Base-by-base conservation (phyloP, 176 grass and related monocot genomes). In the Carex kokanica region DNA sequence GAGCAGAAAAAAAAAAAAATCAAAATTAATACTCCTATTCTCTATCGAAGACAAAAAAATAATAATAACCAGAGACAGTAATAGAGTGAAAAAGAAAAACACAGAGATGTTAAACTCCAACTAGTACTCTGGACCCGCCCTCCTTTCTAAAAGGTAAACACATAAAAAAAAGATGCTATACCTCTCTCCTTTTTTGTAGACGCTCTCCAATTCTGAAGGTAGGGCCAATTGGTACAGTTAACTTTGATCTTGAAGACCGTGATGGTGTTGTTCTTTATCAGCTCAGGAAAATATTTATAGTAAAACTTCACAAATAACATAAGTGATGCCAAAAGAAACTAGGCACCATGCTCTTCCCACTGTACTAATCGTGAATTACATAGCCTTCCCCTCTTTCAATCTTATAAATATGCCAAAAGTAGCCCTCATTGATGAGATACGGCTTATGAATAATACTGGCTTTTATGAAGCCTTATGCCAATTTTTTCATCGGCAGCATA, bases 131-230 rank as follows among this genome's bases (percentile, higher is more conserved):
- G n/a, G 40, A 24, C 14, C 74, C 10, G 12, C 74, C 74, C 74
- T 27, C 21, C 10, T 29, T 78, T 56, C 25, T 78, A 11, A 89
- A 81, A 0, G 13, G 56, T 54, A 78, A 87, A 10, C 20, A 83
- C 57, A 2, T 5, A 66, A 51, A 14, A 53, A 60, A 74, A 82
- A 57, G 65, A 66, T 49, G 32, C 34, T 36, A 58, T 95, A 99
- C 97, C 90, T 99, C 96, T 92, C 87, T 93, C 13, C 96, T 93
- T 87, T 93, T 95, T 81, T 95, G 84, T 45, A 91, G 92, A 23
- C 96, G 96, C 64, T 99, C 88, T 45, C 84, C 93, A 57, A 89
- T 91, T 55, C 88, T 91, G 72, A 99, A 95, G 49, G 92, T 57
- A 81, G 96, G 96, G 25, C 83, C 88, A 82, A 91, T 65, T 63